Percentiles rank a stretch among this genome's conserved stretches.
phyloP scores from a whole-genome alignment of 768 basidiomycete genomes.

The Termitomyces heimii region DNA sequence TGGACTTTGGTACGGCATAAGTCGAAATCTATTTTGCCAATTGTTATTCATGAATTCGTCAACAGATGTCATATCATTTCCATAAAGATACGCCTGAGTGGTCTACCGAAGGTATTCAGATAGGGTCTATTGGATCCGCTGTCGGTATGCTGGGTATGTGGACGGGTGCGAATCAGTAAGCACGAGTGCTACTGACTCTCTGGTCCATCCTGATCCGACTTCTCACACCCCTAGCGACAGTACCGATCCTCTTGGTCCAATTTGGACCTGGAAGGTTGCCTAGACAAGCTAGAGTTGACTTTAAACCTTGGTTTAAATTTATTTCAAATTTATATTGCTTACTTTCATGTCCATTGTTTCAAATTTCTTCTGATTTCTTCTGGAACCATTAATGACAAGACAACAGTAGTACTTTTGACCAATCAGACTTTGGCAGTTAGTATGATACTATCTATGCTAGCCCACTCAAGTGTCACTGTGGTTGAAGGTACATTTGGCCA shows the following conservation, averaged over 20 bases:
- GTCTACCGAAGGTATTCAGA: slow-evolving; percentile 50
- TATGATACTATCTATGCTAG: too few relatives aligned
- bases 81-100: slow-evolving; percentile 35
- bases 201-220: slow-evolving; percentile 5
- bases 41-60: neutral
- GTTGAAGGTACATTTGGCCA: too few relatives aligned
- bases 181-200: neutral
- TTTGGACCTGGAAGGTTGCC: slow-evolving; percentile 15
- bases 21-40: neutral
- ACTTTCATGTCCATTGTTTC: too few relatives aligned
- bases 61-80: slow-evolving; percentile 24
- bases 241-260: slow-evolving; percentile 16
- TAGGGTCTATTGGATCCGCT: slow-evolving; percentile 49
- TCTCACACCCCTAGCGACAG: slow-evolving; percentile 3
- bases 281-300: neutral
- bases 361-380: too few relatives aligned
- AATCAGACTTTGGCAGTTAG: too few relatives aligned
- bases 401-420: too few relatives aligned
- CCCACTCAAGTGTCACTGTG: too few relatives aligned
- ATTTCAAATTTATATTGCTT: too few relatives aligned
- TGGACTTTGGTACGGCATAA: slow-evolving; percentile 42
- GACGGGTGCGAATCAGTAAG: slow-evolving; percentile 48
- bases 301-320: neutral
- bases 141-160: slow-evolving; percentile 48
- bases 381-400: too few relatives aligned